Base-by-base conservation (phyloP, 164 flowering plant genomes). In the Saururus chinensis region DNA sequence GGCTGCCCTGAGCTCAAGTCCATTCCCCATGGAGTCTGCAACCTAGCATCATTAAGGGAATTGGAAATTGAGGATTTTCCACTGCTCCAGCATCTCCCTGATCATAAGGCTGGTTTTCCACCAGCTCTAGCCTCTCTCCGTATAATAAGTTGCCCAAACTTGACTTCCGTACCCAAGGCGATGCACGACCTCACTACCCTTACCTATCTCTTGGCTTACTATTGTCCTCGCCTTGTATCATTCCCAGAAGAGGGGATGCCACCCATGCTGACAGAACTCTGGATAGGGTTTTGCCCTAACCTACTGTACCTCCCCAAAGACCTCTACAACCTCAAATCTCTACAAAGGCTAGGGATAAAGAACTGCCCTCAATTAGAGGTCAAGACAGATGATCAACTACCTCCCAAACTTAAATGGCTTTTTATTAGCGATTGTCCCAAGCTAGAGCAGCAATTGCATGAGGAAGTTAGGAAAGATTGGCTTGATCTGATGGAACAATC, bases 21-120 rank as follows among this genome's bases (percentile, higher is more conserved):
- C 45, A 41, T 41, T 41, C 45, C 45, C 45, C 12, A 41, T 41
- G 45, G 45, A 13, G 55, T 13, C 13, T 8, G 25, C 17, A 66
- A 55, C 24, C 64, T 64, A 20, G 75, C 75, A 61, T 54, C 35
- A 4, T 63, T 67, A 19, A 53, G 51, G 42, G 19, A 40, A 10
- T 19, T 61, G 70, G 55, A 22, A 61, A 24, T 64, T 42, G 56
- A 42, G 57, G 16, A 54, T 30, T 37, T 53, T 64, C 30, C 54
- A 21, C 48, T 42, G 8, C 22, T 22, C 25, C 60, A 21, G 19
- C 64, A 49, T 48, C 42, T 59, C 45, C 45, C 8, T 41, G 45
- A 41, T 41, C 45, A 41, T 2, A 13, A 41, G 12, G 8, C 8
- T 41, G 45, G 3, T 41, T 48, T 40, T 48, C 64, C 59, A 1